Evolutionary conservation across 75 land plant species (phyloP), one percentile per base, ranked within the genome.

Genomic region (Cryptomeria japonica): DNA sequence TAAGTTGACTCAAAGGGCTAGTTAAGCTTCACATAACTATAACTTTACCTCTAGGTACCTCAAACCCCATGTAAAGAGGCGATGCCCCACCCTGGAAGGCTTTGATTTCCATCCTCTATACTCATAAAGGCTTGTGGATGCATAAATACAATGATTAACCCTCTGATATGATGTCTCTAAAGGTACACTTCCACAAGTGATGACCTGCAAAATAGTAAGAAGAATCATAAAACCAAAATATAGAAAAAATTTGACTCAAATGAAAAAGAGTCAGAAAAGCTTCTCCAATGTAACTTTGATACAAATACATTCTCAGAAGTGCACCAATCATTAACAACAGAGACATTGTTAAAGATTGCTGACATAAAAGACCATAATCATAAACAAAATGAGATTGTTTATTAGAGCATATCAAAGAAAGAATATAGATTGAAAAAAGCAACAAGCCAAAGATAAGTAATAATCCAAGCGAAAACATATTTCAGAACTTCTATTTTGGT

Each of bases 121-220:
- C 73, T 92, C 93, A 61, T 92, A 84, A 46, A 92, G 90, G 8
- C 87, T 87, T 34, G 91, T 88, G 47, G 91, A 92, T 51, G 87
- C 34, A 56, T 90, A 92, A 14, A 88, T 75, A 53, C 93, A 92
- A 22, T 91, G 80, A 46, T 78, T 83, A 19, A 90, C 78, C 32
- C 76, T 89, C 85, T 92, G 93, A 73, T 90, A 92, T 10, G 93
- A 87, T 73, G 91, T 61, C 47, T 89, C 90, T 31, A 92, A 70
- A 46, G 91, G 91, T n/a, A 90, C 68, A 82, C 90, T 89, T 36
- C 93, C 93, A 64, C 93, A 92, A 14, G 91, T 92, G 19, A 92
- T 91, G 47, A 90, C 86, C 92, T 91, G 85, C 82, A 87, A 44
- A 89, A 86, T 3, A 14, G 10, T 18, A 79, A 16, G 41, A 37